Evolutionary conservation across 805 yeast species (phyloP), one percentile per base, ranked within the genome.

Genomic region (Metschnikowia proteae): DNA sequence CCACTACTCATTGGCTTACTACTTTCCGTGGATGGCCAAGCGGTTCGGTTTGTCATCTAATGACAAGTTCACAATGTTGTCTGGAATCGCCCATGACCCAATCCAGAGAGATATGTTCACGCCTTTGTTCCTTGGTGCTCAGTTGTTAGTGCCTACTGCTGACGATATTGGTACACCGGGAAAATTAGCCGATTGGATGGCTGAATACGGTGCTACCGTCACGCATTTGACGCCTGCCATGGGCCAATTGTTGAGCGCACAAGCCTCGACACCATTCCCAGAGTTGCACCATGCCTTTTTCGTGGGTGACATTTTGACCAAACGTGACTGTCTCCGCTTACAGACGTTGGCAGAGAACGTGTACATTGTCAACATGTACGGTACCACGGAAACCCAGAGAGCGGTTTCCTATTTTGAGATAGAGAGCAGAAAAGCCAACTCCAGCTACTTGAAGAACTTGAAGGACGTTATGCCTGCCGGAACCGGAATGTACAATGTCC

Each of bases 141-240:
- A 84, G 58, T 74, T 94, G 48, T 77, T 88, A 54, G 95, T 94
- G 29, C 99, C 99, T 45, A 91, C 97, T 10, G 83, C 90, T 13
- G 97, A 94, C 67, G 99, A 94, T 66, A 94, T 94, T 60, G 99
- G 99, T 42, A 94, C 99, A 3, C 99, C 99, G 5, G 99, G 99
- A 29, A 83, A 86, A 62, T 76, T 94, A 47, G 99, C 99, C 5
- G 94, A 88, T 60, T 94, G 99, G 99, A 91, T 94, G 96, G 81
- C 84, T 31, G 82, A 78, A 49, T 81, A 90, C 59, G 88, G 87
- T 11, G 97, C 97, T 27, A 85, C 97, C 1, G 97, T 94, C 1
- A 94, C 99, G 1, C 99, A 94, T 68, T 79, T 94, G 70, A 94
- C 99, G 0, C 99, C 99, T 4, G 99, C 99, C 5, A 94, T 95